Conservation (phyloP, 768 basidiomycete genomes). For the Rhodotorula paludigena region DNA sequence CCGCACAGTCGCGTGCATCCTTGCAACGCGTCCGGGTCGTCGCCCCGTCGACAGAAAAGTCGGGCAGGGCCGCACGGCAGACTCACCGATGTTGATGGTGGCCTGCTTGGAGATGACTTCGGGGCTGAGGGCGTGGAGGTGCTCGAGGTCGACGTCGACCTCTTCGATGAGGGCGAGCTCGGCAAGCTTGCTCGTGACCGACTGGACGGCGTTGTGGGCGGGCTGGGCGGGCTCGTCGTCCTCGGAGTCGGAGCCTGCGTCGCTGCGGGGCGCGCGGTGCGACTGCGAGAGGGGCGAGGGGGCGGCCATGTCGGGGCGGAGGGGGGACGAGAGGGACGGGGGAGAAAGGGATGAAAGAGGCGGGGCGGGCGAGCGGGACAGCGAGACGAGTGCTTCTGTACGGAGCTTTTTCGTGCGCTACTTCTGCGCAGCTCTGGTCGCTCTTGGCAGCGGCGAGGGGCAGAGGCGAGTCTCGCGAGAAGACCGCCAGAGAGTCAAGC, state of each 20-base stretch:
- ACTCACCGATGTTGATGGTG: conserved; percentile 82
- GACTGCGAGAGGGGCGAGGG: conserved; percentile 30
- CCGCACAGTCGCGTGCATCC: too few species aligned
- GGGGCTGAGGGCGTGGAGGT: conserved; percentile 41
- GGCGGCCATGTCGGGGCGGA: conserved; percentile 20
- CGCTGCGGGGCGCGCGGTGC: conserved; percentile 21
- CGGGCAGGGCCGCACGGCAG: neutral
- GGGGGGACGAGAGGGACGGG: neutral
- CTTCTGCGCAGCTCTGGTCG: too few species aligned
- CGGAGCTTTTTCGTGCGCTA: neutral
- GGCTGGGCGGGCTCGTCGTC: conserved; percentile 1
- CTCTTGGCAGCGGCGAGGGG: too few species aligned
- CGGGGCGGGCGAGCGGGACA: too few species aligned
- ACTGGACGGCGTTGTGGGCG: conserved; percentile 1
- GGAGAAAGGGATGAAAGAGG: too few species aligned
- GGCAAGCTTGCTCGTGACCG: neutral
- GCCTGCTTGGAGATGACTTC: conserved; percentile 63
- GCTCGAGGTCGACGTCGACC: conserved; percentile 34
- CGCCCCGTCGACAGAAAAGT: neutral
- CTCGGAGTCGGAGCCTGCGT: conserved; percentile 13
- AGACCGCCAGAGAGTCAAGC: too few species aligned
- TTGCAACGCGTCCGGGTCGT: too few species aligned
- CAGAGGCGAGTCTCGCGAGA: too few species aligned
- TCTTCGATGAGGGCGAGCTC: conserved; percentile 47
- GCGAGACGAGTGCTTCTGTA: too few species aligned